Evolutionary conservation across 371 early-diverging fungal genomes (phyloP).

Genomic region (Zancudomyces culisetae): DNA sequence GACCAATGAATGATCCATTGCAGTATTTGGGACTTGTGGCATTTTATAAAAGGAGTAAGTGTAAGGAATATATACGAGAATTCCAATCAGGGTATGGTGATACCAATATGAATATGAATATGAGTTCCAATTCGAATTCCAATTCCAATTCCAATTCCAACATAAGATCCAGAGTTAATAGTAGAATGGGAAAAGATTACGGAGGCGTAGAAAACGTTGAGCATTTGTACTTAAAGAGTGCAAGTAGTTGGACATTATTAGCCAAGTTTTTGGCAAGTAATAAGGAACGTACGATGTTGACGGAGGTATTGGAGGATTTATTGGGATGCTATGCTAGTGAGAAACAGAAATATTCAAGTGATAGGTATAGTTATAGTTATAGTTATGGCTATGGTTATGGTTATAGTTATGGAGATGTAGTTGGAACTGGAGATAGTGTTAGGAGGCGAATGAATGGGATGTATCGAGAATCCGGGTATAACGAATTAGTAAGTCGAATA

Average conservation of each 20-base stretch:
- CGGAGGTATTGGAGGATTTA: slow-evolving; percentile 33
- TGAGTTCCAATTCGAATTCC: too few relatives aligned
- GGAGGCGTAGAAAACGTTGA: slow-evolving; percentile 5
- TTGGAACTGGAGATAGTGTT: neutral
- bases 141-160: slow-evolving; percentile 2
- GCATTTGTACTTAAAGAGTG: slow-evolving; percentile 21
- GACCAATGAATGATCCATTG: slow-evolving; percentile 53
- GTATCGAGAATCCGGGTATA: neutral
- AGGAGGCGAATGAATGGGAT: neutral
- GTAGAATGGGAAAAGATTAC: too few relatives aligned
- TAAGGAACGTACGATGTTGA: slow-evolving; percentile 35
- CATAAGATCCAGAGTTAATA: neutral
- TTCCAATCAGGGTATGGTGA: too few relatives aligned
- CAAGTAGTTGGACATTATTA: slow-evolving; percentile 35
- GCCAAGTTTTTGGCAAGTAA: slow-evolving; percentile 32
- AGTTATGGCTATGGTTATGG: too few relatives aligned
- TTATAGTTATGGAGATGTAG: too few relatives aligned
- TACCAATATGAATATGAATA: too few relatives aligned
- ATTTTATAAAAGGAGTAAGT: slow-evolving; percentile 35
- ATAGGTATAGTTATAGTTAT: too few relatives aligned
- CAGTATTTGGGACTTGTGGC: slow-evolving; percentile 35
- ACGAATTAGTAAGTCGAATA: neutral
- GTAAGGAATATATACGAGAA: slow-evolving; percentile 30
- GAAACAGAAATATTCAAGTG: neutral
- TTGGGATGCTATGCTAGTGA: slow-evolving; percentile 11